phyloP scores from a whole-genome alignment of 2,329 filamentous ascomycete genomes.

The Alternaria conjuncta region DNA sequence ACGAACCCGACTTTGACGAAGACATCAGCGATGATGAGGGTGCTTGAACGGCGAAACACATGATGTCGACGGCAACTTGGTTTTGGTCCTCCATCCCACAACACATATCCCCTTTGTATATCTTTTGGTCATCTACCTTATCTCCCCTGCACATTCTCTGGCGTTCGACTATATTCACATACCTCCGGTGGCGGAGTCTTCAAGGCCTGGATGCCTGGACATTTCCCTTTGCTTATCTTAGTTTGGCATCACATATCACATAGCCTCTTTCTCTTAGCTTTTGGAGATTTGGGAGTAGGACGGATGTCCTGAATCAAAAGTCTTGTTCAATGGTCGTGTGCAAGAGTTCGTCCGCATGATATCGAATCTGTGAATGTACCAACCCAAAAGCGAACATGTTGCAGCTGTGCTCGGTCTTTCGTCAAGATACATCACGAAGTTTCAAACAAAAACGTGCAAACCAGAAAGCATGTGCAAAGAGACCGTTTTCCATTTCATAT shows the following conservation, averaged over 20 bases:
- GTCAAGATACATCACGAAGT: background rate
- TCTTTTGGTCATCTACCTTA: background rate
- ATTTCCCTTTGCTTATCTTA: background rate
- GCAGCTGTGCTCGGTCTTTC: background rate
- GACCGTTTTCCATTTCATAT: constrained; percentile 4
- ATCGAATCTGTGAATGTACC: background rate
- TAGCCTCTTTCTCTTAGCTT: background rate
- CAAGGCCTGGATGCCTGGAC: background rate
- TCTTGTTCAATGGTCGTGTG: background rate
- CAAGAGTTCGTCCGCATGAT: background rate
- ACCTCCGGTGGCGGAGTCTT: background rate
- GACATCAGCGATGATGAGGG: constrained; percentile 1
- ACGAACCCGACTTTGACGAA: constrained; percentile 16
- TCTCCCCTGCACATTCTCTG: background rate
- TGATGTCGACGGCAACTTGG: background rate
- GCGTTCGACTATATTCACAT: background rate
- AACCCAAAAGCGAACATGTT: background rate
- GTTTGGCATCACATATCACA: background rate
- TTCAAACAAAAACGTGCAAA: background rate
- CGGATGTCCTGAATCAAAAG: background rate
- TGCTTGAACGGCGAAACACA: background rate
- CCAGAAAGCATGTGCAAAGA: background rate
- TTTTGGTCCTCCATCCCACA: background rate
- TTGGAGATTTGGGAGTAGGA: background rate
- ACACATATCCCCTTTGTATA: background rate